Evolutionary conservation across 352 stramenopile genomes (phyloP), one percentile per base, ranked within the genome.

Genomic region (Phytophthora vignae): DNA sequence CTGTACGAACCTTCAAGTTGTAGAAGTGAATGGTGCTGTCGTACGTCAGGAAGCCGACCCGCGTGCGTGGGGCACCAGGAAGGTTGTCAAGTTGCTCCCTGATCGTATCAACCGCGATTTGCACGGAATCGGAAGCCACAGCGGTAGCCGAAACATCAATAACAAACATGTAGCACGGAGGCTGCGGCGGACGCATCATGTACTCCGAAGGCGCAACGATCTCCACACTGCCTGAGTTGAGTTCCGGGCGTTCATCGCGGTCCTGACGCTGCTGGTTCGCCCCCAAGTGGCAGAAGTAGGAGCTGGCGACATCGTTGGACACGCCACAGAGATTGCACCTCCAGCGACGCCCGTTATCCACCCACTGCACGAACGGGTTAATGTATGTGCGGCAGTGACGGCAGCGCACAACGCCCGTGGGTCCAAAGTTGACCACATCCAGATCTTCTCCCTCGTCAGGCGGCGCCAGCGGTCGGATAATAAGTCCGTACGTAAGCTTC

Each of bases 241-340:
- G 74, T 55, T 97, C 92, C 7, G 91, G 90, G 31, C 90, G 90
- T 67, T 99, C 87, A 17, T 95, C 87, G 10, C 87, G 83, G 77
- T 99, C 98, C 50, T 97, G 85, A 60, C 98, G 94, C 62, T 96
- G 88, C 44, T 98, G 97, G 64, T 98, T 92, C 40, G 96, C 88
- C 59, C 98, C 97, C 55, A 99, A 82, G 74, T 99, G 97, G 76
- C 96, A 99, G 78, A 99, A 99, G 83, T 99, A 99, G 9, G 95
- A 95, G 57, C 94, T 94, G 12, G 97, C 89, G 36, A 98, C 95
- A 56, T 97, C 85, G 59, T 96, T 97, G 14, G 88, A 87, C n/a
- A 95, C 81, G 33, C 90, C 90, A 74, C 92, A 98, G 0, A 98
- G 63, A 70, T 97, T 97, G 80, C 92, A 98, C 14, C 88, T 86